phyloP scores from a whole-genome alignment of 371 early-diverging fungal species.

The Rhizopus stolonifer region DNA sequence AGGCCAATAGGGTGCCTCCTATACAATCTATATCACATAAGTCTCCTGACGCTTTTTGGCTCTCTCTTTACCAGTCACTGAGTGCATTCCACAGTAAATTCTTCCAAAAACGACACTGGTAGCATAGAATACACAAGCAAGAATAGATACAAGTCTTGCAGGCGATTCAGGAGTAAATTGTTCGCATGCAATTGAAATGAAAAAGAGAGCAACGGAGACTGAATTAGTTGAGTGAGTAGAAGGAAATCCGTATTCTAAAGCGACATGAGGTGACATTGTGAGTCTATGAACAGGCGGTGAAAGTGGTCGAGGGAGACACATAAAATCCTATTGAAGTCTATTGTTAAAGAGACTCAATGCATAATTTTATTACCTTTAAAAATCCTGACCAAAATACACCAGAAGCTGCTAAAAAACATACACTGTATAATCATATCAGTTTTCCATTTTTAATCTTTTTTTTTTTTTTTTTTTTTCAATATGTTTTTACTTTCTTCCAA shows the following conservation, averaged over 20 bases:
- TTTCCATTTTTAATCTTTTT: neutral
- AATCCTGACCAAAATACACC: constrained; percentile 72
- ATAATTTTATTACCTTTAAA: constrained; percentile 72
- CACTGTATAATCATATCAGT: constrained; percentile 18
- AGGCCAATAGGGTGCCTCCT: constrained; percentile 67
- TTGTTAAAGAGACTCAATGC: no score
- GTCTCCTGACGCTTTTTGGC: neutral
- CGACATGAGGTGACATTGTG: constrained; percentile 59
- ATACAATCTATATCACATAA: constrained; percentile 50
- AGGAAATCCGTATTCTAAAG: constrained; percentile 81
- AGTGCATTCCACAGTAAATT: constrained; percentile 80
- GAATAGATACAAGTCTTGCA: constrained; percentile 37
- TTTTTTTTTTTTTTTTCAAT: neutral
- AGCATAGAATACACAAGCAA: constrained; percentile 58
- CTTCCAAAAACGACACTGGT: constrained; percentile 66
- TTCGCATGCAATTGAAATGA: constrained; percentile 52
- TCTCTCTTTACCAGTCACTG: constrained; percentile 48
- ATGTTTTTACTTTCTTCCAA: constrained; percentile 51
- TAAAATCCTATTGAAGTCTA: constrained; percentile 55
- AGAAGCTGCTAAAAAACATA: constrained; percentile 52
- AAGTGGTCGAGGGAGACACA: constrained; percentile 75
- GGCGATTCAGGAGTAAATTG: constrained; percentile 39
- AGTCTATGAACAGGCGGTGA: constrained; percentile 72
- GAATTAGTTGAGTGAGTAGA: constrained; percentile 80
- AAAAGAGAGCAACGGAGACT: constrained; percentile 65